Evolutionary conservation across 2,329 filamentous ascomycete genomes (phyloP), one percentile per base, ranked within the genome.

Genomic region (Trichoderma aggressivum): DNA sequence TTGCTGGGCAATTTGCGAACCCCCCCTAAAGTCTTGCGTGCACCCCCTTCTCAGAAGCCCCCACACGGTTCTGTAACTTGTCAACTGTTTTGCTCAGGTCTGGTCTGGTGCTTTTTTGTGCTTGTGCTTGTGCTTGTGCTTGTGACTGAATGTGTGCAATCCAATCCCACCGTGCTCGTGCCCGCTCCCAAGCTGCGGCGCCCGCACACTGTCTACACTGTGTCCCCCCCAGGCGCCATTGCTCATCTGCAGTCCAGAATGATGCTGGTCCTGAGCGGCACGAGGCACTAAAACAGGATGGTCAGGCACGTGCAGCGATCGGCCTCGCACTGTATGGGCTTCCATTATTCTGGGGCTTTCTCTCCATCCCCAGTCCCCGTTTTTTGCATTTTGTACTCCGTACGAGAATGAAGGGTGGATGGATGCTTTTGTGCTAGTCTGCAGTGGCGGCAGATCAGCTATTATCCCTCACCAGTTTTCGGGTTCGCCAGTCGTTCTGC

Each of bases 381-480:
- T 47, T 61, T 32, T 24, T 28, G 18, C 43, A 43, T 43, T 43
- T 64, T 64, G 61, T 64, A 61, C 65, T 69, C 65, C 65, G 65
- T 69, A 69, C 24, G 65, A 60, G n/a, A 12, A 53, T 53, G 11
- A 43, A 43, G 21, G 18, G 28, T 34, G 62, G 39, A 61, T 34
- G 56, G 24, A 69, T 61, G 65, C 56, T 61, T 69, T 34, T 60
- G 65, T 69, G 65, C 65, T 69, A 69, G 65, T 30, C 28, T 69
- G 65, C 65, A 69, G 65, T 69, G 65, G 65, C 65, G 65, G 65
- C 39, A 60, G 65, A 69, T 69, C 65, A 69, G 47, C 59, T 53
- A 61, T 69, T 69, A 69, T 69, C 65, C 65, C 65, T 61, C 56
- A 60, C 28, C 55, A n/a, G 26, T 50, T 34, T 60, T 36, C 32